phyloP scores from a whole-genome alignment of 2,329 filamentous ascomycete species.

The Clonostachys rosea region DNA sequence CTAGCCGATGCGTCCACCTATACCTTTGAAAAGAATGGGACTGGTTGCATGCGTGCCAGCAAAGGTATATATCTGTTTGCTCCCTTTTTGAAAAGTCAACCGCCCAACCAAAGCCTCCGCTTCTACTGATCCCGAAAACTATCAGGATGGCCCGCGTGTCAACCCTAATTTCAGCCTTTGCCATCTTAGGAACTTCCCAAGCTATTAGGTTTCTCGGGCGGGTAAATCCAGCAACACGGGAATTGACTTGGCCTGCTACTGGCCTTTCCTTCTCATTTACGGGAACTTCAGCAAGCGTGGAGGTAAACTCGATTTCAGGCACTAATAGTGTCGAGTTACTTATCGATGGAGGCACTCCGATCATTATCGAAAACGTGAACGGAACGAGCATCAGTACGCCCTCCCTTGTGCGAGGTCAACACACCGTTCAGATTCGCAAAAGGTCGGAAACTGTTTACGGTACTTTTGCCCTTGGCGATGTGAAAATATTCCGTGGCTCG shows the following conservation, averaged over 20 bases:
- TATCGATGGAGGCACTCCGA: slow-evolving; percentile 20
- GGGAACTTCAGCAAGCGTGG: slow-evolving; percentile 29
- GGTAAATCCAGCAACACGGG: slow-evolving; percentile 32
- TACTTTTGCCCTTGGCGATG: slow-evolving; percentile 6
- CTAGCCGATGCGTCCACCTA: too few species aligned
- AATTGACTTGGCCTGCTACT: slow-evolving; percentile 37
- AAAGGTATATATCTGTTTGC: too few species aligned
- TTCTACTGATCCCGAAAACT: too few species aligned
- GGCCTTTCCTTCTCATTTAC: slow-evolving; percentile 33
- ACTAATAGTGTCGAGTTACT: slow-evolving; percentile 23
- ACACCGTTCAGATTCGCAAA: slow-evolving; percentile 29
- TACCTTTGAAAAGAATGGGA: too few species aligned
- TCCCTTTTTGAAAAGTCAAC: too few species aligned
- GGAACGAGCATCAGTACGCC: slow-evolving; percentile 21
- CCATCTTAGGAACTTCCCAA: not conserved
- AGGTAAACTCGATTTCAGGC: slow-evolving; percentile 19
- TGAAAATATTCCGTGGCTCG: slow-evolving; percentile 15
- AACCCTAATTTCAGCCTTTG: not conserved
- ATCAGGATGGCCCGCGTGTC: too few species aligned
- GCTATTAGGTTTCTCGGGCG: slow-evolving; percentile 22
- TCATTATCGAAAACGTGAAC: slow-evolving; percentile 17
- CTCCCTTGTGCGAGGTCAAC: slow-evolving; percentile 19
- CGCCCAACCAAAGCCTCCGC: too few species aligned
- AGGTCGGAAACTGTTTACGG: slow-evolving; percentile 28
- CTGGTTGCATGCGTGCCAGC: too few species aligned